Evolutionary conservation across 805 yeast species (phyloP), one percentile per base, ranked within the genome.

Genomic region (Saturnispora dispora): DNA sequence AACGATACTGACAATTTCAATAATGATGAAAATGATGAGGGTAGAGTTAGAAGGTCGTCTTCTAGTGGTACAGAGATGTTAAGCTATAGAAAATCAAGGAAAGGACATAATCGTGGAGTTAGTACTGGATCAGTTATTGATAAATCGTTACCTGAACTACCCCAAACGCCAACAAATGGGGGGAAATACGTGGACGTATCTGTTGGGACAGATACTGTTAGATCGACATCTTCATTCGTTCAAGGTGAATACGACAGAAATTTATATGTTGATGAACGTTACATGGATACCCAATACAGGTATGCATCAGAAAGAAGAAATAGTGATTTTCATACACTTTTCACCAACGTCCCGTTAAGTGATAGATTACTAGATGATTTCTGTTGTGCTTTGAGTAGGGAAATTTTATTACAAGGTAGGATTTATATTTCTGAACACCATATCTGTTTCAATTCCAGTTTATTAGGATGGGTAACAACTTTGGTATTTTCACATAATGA

Each of bases 381-480:
- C 60, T 79, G 88, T 27, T 93, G 98, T 71, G 96, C 97, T 0
- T 69, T 91, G 50, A 84, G 90, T 56, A 73, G 88, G 54, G 98
- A 91, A 56, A 87, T 89, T 46, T 71, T 91, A 32, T 69, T 88
- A 9, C 97, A 93, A 62, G 99, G 99, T 3, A 73, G 95, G 47
- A 60, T 93, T 27, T 93, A 87, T 63, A 75, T 93, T 8, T 79
- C 95, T 18, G 90, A 87, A 56, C 76, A 77, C 48, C 80, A 83
- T 60, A 62, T 91, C 4, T 88, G 96, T 62, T 93, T 93, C 73
- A 83, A 88, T 63, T 85, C 96, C 7, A 85, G 84, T 58, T 72
- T 93, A 39, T 69, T 91, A 44, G 96, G 96, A 1, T 90, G 96
- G 96, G 85, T 88, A 10, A 88, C 96, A 9, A 85, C 79, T 56